Conservation (phyloP, 805 yeast genomes). For the Starmerella vaccinii region DNA sequence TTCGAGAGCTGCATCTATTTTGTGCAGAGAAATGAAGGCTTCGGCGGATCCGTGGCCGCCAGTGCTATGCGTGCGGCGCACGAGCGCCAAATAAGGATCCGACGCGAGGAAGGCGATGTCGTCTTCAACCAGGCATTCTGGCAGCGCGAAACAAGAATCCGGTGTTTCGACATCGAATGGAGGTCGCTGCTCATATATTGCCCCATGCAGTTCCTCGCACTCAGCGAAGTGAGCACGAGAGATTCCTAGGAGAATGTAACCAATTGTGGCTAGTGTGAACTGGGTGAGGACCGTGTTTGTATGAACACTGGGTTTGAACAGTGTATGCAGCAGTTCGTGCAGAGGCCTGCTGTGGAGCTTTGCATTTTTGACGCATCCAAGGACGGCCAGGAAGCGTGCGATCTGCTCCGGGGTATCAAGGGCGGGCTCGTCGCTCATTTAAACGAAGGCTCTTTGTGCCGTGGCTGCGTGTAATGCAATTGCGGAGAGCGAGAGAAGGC, state of each 20-base stretch:
- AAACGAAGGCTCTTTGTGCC: no score
- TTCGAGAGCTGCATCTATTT: neutral
- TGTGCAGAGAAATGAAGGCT: neutral
- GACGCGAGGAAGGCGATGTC: neutral
- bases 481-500: no score
- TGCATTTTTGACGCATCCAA: neutral
- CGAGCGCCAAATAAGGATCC: neutral
- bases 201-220: neutral
- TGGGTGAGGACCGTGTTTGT: neutral
- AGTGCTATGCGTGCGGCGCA: neutral
- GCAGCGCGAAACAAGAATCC: no score
- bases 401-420: neutral
- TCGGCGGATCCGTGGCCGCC: neutral
- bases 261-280: neutral
- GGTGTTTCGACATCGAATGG: neutral
- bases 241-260: neutral
- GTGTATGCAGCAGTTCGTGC: neutral
- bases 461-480: no score
- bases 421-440: no score
- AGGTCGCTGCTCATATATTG: neutral
- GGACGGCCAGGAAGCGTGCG: neutral
- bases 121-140: neutral
- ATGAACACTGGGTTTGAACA: neutral
- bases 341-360: neutral
- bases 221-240: neutral